phyloP scores from a whole-genome alignment of 1,284 basidiomycete species.

The Nidula niveotomentosa region DNA sequence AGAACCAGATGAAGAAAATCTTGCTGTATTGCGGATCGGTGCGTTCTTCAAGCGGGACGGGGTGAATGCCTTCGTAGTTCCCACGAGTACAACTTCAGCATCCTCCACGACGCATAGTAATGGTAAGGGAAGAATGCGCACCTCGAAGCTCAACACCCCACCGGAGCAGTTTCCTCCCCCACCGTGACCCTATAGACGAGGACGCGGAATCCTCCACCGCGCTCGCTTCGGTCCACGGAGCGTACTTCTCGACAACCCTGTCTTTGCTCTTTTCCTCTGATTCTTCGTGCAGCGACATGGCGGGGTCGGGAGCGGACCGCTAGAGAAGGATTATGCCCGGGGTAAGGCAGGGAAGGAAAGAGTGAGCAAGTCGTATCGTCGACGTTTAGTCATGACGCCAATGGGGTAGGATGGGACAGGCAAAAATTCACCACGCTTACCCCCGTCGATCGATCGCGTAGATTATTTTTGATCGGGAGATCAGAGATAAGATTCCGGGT shows the following conservation, averaged over 20 bases:
- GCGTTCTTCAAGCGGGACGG: conserved; percentile 40
- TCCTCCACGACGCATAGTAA: not conserved
- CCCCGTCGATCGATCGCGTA: not conserved
- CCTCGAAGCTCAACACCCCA: conserved; percentile 35
- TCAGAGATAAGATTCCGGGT: not conserved
- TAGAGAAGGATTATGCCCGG: too few relatives aligned
- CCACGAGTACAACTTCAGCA: not conserved
- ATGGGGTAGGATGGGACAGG: too few relatives aligned
- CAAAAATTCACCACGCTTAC: not conserved
- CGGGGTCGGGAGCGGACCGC: too few relatives aligned
- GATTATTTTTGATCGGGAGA: not conserved
- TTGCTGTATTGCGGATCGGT: conserved; percentile 67
- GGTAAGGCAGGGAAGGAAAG: too few relatives aligned
- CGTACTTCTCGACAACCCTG: too few relatives aligned
- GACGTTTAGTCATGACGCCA: too few relatives aligned
- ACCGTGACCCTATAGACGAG: conserved; percentile 12
- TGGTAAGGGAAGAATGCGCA: conserved; percentile 5
- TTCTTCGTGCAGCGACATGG: too few relatives aligned
- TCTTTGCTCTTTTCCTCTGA: too few relatives aligned
- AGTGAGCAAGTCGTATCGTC: too few relatives aligned
- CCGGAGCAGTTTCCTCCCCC: conserved; percentile 18
- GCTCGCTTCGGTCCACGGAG: too few relatives aligned
- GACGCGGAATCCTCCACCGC: not conserved
- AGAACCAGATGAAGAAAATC: conserved; percentile 77
- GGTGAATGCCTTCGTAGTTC: conserved; percentile 27